Percentiles rank a stretch among this genome's conserved stretches.
Conservation (phyloP, 1,284 basidiomycete genomes). For the Ustilago bromivora region DNA sequence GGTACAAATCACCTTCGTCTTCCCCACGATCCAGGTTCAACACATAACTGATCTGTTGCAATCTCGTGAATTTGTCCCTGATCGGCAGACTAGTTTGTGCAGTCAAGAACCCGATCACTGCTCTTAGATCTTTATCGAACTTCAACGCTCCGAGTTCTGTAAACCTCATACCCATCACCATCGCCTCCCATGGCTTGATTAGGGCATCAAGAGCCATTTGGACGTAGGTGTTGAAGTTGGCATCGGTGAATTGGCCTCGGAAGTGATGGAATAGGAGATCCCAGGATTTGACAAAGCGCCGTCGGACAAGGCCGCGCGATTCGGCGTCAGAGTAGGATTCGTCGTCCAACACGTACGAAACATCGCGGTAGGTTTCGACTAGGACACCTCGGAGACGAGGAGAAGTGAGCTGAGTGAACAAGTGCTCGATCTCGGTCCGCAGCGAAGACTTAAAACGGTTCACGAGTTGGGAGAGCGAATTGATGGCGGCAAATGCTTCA, state of each 20-base stretch:
- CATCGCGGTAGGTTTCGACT: constrained; percentile 87
- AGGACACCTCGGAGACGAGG: constrained; percentile 86
- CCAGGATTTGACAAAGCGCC: constrained; percentile 87
- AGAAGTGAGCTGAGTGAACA: constrained; percentile 91
- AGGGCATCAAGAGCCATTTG: constrained; percentile 85
- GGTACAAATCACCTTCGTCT: constrained; percentile 75
- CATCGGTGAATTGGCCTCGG: constrained; percentile 85
- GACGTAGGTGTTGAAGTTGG: constrained; percentile 88
- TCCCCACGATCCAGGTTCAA: constrained; percentile 90
- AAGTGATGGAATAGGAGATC: constrained; percentile 76
- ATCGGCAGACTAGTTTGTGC: constrained; percentile 84
- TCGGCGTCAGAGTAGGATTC: constrained; percentile 85
- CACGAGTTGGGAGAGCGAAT: constrained; percentile 23
- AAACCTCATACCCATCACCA: constrained; percentile 82
- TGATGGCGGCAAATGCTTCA: constrained; percentile 19
- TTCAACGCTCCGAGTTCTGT: constrained; percentile 97
- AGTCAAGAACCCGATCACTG: constrained; percentile 83
- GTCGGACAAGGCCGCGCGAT: constrained; percentile 84
- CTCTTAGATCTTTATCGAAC: constrained; percentile 91
- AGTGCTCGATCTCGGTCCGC: constrained; percentile 86
- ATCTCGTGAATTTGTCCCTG: constrained; percentile 87
- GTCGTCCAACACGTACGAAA: constrained; percentile 85
- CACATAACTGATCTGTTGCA: constrained; percentile 93
- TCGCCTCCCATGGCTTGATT: constrained; percentile 92
- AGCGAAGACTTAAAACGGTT: constrained; percentile 35